Evolutionary conservation across 2,329 filamentous ascomycete species (phyloP).

Genomic region (Paecilomyces sp.): DNA sequence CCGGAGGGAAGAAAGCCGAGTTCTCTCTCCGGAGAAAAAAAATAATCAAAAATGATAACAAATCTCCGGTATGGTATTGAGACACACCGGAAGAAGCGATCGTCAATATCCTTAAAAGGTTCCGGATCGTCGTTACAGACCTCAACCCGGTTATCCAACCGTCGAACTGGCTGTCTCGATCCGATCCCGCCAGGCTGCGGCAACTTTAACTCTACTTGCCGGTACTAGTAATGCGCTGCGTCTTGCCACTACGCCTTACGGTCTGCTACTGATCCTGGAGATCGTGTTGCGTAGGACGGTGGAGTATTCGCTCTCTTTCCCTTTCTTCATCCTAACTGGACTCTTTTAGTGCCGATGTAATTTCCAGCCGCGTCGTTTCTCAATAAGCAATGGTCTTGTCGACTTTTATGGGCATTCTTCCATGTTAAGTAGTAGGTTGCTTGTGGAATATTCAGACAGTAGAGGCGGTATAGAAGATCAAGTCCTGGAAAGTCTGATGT

Average conservation of each 20-base stretch:
- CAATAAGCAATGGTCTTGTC: neutral
- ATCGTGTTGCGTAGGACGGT: neutral
- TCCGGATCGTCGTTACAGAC: neutral
- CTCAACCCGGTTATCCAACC: neutral
- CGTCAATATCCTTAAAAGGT: neutral
- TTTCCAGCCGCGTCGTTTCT: neutral
- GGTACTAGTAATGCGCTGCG: neutral
- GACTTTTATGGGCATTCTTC: neutral
- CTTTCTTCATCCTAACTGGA: neutral
- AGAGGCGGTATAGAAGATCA: neutral
- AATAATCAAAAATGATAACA: too few species aligned
- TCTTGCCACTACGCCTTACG: neutral
- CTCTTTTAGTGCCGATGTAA: neutral
- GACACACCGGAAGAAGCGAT: too few species aligned
- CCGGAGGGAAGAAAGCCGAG: neutral
- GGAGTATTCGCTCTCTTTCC: neutral
- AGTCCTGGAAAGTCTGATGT: neutral
- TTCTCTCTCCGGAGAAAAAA: too few species aligned
- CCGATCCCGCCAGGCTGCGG: neutral
- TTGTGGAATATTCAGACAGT: neutral
- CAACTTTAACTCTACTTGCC: neutral
- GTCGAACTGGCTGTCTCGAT: neutral
- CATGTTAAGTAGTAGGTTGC: neutral
- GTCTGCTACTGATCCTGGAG: neutral
- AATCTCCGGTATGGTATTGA: too few species aligned